Percentiles rank a stretch among this genome's conserved stretches.
Conservation (phyloP, 2,329 filamentous ascomycete genomes). For the Lachnellula hyalina region DNA sequence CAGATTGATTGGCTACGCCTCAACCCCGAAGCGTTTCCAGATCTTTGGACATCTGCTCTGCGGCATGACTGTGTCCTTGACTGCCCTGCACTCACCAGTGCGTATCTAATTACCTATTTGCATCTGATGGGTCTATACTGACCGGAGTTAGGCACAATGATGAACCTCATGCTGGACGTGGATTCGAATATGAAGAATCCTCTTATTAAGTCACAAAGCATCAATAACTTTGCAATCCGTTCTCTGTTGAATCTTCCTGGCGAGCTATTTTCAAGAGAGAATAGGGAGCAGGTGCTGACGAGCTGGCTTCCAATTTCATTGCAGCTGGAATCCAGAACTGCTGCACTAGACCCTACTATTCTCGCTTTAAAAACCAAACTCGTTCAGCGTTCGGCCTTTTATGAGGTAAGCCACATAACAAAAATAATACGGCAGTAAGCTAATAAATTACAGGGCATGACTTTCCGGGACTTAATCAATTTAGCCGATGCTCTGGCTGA, state of each 20-base stretch:
- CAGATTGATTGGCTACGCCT: conserved; percentile 7
- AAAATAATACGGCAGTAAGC: background rate
- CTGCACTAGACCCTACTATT: conserved; percentile 25
- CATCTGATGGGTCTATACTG: background rate
- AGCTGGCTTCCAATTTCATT: conserved; percentile 14
- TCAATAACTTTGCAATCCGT: conserved; percentile 23
- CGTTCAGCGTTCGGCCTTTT: conserved; percentile 47
- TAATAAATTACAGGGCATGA: conserved; percentile 20
- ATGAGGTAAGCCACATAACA: conserved; percentile 32
- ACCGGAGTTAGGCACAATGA: conserved; percentile 20
- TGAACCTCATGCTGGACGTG: conserved; percentile 22
- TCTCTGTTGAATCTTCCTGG: conserved; percentile 24
- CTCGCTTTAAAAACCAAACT: conserved; percentile 45
- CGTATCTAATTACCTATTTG: background rate
- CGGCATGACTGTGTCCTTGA: conserved; percentile 22
- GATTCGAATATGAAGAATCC: conserved; percentile 18
- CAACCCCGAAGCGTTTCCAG: conserved; percentile 17
- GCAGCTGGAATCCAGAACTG: conserved; percentile 1
- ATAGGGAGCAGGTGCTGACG: conserved; percentile 42
- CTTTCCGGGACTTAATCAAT: conserved; percentile 35
- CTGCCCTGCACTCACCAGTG: conserved; percentile 21
- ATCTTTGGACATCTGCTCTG: conserved; percentile 24
- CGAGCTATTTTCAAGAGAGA: conserved; percentile 38
- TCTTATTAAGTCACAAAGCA: conserved; percentile 11
- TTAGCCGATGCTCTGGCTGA: conserved; percentile 27